phyloP scores from a whole-genome alignment of 1,139 yeast genomes.

The Pichia cactophila region DNA sequence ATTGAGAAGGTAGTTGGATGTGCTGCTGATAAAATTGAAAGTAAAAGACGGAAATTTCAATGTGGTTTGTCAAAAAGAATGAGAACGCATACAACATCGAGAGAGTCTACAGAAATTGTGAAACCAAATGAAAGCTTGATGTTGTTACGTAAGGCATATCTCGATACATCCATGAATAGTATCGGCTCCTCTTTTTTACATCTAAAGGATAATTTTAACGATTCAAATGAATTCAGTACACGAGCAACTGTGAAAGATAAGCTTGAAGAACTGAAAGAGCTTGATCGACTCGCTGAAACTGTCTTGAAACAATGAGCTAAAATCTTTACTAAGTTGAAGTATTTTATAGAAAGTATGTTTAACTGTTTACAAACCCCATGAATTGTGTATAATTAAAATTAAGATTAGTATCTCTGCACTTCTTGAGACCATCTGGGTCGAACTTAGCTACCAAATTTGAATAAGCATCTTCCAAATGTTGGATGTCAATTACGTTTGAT shows the following conservation, averaged over 20 bases:
- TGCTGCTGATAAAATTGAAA: background rate
- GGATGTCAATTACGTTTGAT: slow-evolving; percentile 15
- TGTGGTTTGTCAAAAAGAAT: background rate
- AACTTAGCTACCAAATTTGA: slow-evolving; percentile 17
- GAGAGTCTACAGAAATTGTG: background rate
- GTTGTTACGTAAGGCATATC: background rate
- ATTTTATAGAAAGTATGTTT: background rate
- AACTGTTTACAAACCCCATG: slow-evolving; percentile 19
- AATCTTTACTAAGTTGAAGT: too few species aligned
- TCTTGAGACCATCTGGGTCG: slow-evolving; percentile 15
- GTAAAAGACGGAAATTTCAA: background rate
- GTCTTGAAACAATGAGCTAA: slow-evolving; percentile 15
- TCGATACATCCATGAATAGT: background rate
- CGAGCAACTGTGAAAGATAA: slow-evolving; percentile 15
- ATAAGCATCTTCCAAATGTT: slow-evolving; percentile 15
- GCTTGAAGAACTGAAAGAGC: slow-evolving; percentile 26
- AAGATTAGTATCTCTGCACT: slow-evolving; percentile 17
- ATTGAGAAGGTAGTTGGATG: slow-evolving; percentile 1
- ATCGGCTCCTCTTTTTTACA: background rate
- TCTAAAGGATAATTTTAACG: background rate
- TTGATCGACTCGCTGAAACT: slow-evolving; percentile 28
- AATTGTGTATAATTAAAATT: slow-evolving; percentile 21
- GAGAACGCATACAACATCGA: background rate
- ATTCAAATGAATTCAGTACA: background rate
- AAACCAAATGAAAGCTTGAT: background rate